A percentile compares a stretch with the other conserved stretches of the same genome.
These are phyloP conservation scores for Serendipita sp. DNA, from an alignment of 768 basidiomycete genomes.

Conservation along the genomic window DNA sequence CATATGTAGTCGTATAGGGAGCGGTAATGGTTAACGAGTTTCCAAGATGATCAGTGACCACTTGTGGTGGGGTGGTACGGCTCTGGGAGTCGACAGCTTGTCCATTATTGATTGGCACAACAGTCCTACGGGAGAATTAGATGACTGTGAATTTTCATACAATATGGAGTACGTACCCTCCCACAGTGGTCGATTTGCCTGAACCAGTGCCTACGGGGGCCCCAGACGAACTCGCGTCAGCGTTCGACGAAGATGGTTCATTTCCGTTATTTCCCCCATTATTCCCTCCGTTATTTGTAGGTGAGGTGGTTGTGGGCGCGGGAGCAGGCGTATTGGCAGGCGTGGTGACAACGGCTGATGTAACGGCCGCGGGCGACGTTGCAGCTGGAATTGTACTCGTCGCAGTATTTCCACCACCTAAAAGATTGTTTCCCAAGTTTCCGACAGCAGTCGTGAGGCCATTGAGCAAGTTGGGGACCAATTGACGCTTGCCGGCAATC, in stretches of 20 bases:
- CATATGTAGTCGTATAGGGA: neutral
- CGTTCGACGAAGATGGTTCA: neutral
- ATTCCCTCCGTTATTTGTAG: neutral
- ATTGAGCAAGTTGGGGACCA: neutral
- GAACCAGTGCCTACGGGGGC: neutral
- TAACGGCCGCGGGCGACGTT: neutral
- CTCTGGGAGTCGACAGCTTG: neutral
- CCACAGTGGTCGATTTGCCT: neutral
- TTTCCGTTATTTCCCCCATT: neutral
- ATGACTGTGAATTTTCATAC: neutral
- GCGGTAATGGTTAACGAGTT: neutral
- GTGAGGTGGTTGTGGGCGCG: neutral
- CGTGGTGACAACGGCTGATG: neutral
- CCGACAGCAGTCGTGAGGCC: neutral
- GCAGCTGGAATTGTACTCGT: neutral
- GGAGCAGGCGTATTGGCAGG: neutral
- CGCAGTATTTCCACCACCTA: neutral
- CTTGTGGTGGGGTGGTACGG: neutral
- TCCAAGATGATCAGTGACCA: neutral
- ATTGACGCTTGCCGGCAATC: neutral
- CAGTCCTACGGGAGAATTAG: neutral
- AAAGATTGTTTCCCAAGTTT: neutral
- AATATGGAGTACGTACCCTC: neutral
- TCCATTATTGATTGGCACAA: neutral
- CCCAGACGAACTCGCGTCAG: neutral